These are phyloP conservation scores for Boechera retrofracta DNA, from an alignment of 345 rosid genomes.

Conservation along the genomic window DNA sequence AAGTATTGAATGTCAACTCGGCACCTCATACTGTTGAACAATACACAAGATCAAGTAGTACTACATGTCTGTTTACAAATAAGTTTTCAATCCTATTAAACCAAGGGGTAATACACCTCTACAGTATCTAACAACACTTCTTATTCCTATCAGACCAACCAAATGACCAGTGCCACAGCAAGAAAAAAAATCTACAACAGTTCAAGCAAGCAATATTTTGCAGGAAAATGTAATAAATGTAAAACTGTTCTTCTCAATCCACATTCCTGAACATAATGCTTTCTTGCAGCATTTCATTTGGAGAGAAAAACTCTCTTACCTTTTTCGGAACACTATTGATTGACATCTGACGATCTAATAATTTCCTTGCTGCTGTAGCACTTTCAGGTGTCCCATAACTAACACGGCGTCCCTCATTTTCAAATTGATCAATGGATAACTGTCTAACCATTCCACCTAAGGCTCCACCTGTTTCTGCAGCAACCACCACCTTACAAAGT, in stretches of 20 bases:
- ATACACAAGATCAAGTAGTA: constrained; percentile 9
- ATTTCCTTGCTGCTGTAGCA: constrained; percentile 95
- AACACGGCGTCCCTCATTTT: constrained; percentile 97
- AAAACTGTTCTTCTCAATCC: constrained; percentile 5
- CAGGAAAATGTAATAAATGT: background rate
- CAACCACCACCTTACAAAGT: constrained; percentile 80
- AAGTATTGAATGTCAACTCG: constrained; percentile 2
- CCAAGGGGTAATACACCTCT: background rate
- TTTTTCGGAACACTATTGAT: constrained; percentile 92
- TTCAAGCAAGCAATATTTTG: constrained; percentile 12
- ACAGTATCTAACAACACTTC: constrained; percentile 1
- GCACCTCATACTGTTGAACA: constrained; percentile 32
- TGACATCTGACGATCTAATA: constrained; percentile 96
- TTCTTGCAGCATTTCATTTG: background rate
- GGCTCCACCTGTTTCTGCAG: constrained; percentile 97
- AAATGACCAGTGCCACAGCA: constrained; percentile 20
- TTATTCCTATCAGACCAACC: constrained; percentile 1
- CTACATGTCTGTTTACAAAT: background rate
- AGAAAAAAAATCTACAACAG: background rate
- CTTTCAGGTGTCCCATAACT: constrained; percentile 94
- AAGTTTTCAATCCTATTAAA: constrained; percentile 6
- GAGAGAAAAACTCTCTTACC: constrained; percentile 49
- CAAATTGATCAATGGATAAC: constrained; percentile 95
- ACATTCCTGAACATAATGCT: constrained; percentile 2
- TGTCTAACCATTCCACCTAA: constrained; percentile 98